phyloP scores from a whole-genome alignment of 1,284 basidiomycete genomes.

The Boletus sp. region DNA sequence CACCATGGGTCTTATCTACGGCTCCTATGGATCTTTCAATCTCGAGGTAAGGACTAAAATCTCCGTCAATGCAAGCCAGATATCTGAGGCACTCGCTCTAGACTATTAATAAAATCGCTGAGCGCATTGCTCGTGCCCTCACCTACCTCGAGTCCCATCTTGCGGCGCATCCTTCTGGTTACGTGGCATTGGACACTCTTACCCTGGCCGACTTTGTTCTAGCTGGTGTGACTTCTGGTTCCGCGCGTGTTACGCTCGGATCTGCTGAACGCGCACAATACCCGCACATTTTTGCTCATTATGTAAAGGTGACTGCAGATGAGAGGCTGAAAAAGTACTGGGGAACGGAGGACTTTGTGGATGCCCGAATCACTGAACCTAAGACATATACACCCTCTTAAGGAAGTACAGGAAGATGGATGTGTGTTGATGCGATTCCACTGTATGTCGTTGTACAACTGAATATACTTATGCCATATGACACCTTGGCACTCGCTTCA shows the following conservation, averaged over 20 bases:
- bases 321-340: constrained; percentile 37
- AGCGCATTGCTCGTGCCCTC: constrained; percentile 29
- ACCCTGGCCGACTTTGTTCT: constrained; percentile 60
- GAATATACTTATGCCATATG: too few species aligned
- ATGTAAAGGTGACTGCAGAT: constrained; percentile 50
- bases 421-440: too few species aligned
- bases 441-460: too few species aligned
- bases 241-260: constrained; percentile 37
- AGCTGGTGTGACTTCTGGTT: constrained; percentile 37
- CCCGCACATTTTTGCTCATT: constrained; percentile 53
- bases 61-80: too few species aligned
- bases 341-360: constrained; percentile 16
- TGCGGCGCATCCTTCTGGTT: constrained; percentile 42
- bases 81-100: background rate
- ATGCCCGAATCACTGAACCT: constrained; percentile 12
- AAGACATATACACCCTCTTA: background rate
- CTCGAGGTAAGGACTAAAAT: constrained; percentile 11
- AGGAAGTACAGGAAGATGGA: background rate
- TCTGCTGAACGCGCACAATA: constrained; percentile 37
- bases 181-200: constrained; percentile 55
- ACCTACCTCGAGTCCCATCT: constrained; percentile 49
- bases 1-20: constrained; percentile 8
- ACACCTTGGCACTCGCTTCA: too few species aligned
- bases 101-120: constrained; percentile 7
- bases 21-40: constrained; percentile 6